These are phyloP conservation scores for Wallacemonas collosoma DNA, from an alignment of 208 protist species.

Conservation along the genomic window DNA sequence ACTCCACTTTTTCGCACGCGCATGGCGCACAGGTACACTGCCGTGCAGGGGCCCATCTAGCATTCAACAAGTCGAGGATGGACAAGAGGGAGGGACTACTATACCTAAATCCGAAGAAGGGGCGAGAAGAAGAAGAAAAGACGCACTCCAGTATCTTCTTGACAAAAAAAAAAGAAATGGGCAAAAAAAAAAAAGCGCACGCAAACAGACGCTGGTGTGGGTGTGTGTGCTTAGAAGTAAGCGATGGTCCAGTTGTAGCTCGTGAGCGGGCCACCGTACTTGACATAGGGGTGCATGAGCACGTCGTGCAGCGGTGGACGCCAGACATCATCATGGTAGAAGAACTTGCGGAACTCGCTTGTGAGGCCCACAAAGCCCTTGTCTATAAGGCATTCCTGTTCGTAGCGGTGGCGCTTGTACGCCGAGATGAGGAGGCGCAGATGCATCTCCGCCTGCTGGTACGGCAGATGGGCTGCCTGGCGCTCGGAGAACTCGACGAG, in stretches of 20 bases:
- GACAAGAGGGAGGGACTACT: conserved; percentile 14
- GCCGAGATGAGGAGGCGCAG: conserved; percentile 73
- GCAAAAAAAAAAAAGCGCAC: background rate
- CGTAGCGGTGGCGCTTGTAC: conserved; percentile 89
- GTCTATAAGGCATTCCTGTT: conserved; percentile 89
- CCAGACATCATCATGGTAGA: conserved; percentile 93
- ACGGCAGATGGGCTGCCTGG: conserved; percentile 79
- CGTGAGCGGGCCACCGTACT: conserved; percentile 80
- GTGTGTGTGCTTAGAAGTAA: conserved; percentile 66
- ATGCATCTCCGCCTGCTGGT: conserved; percentile 88
- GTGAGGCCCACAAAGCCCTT: conserved; percentile 92
- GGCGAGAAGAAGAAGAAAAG: conserved; percentile 21
- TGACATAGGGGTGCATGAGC: conserved; percentile 86
- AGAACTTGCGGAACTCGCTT: conserved; percentile 91
- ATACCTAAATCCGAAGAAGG: conserved; percentile 12
- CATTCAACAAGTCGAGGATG: conserved; percentile 4
- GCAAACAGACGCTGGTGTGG: background rate
- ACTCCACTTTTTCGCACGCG: background rate
- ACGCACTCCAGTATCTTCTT: background rate
- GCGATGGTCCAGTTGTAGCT: conserved; percentile 93
- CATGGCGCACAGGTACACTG: background rate
- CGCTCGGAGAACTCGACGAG: conserved; percentile 86
- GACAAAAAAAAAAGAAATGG: conserved; percentile 1
- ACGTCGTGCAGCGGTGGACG: conserved; percentile 86
- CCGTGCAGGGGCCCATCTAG: background rate